A percentile compares a stretch with the other conserved stretches of the same genome.
phyloP scores from a whole-genome alignment of 1,139 yeast species.

The Pichia inconspicua region DNA sequence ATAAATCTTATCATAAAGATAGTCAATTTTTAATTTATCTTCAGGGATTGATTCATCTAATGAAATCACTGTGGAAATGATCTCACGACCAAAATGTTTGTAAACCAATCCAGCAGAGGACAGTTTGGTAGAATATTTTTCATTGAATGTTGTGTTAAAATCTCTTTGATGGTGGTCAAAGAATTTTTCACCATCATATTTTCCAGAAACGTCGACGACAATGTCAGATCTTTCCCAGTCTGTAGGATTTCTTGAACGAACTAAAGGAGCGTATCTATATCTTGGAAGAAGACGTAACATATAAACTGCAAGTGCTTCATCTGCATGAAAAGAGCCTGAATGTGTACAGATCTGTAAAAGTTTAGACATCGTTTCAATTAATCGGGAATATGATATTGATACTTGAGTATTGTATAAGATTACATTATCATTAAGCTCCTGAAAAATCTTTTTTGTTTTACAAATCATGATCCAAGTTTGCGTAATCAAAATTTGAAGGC shows the following conservation, averaged over 20 bases:
- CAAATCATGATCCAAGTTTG: no score
- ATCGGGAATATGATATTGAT: no score
- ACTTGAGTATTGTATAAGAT: no score
- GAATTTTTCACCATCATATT: conserved; percentile 77
- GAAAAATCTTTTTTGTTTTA: no score
- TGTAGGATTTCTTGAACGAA: conserved; percentile 76
- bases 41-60: conserved; percentile 25
- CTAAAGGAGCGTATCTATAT: conserved; percentile 55
- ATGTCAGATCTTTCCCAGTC: conserved; percentile 86
- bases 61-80: conserved; percentile 36
- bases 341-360: conserved; percentile 70
- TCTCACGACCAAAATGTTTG: conserved; percentile 86
- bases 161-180: conserved; percentile 96
- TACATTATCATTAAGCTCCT: no score
- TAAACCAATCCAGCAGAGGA: conserved; percentile 92
- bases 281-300: conserved; percentile 70
- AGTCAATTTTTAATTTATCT: conserved; percentile 40
- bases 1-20: conserved; percentile 68
- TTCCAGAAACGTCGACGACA: conserved; percentile 93
- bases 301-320: conserved; percentile 92
- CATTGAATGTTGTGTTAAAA: conserved; percentile 58
- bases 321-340: conserved; percentile 95
- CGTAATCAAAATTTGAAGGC: no score
- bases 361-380: conserved; percentile 9
- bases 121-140: conserved; percentile 60